Base-by-base conservation (phyloP, 140 eudicot species). In the Senecio squalidus region DNA sequence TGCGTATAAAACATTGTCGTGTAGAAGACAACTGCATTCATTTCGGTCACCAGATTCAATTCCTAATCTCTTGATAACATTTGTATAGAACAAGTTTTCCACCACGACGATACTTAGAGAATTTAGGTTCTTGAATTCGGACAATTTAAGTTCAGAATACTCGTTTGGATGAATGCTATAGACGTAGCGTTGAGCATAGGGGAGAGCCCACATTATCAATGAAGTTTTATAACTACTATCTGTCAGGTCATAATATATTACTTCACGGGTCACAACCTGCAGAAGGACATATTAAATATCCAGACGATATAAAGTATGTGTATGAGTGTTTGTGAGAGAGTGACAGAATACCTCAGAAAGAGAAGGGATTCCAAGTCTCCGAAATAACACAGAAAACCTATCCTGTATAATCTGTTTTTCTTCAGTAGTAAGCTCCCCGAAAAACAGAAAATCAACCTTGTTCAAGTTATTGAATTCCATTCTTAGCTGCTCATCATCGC, bases 131-230 rank as follows among this genome's bases (percentile, higher is more conserved):
- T 64, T 77, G 53, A 75, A 78, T 29, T 69, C 78, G 64, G 90
- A 72, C 50, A 60, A 71, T 73, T 77, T 80, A 66, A 80, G 75
- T 50, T 77, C 71, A 40, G 22, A 39, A 70, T 83, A 86, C 49
- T 62, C 72, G 41, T 72, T n/a, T n/a, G n/a, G n/a, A n/a, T n/a
- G n/a, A n/a, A n/a, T n/a, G n/a, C n/a, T n/a, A n/a, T n/a, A n/a
- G n/a, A n/a, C n/a, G n/a, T n/a, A n/a, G n/a, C n/a, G n/a, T n/a
- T n/a, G n/a, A n/a, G n/a, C n/a, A n/a, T 46, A 46, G 6, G 93
- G 95, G 39, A 86, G 92, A 52, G 72, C 81, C 95, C 95, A 77
- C 36, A 59, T n/a, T n/a, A n/a, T n/a, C n/a, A n/a, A n/a, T n/a
- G n/a, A n/a, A n/a, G n/a, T n/a, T n/a, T n/a, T n/a, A n/a, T n/a